phyloP scores from a whole-genome alignment of 352 stramenopile species.

The Pythium phragmiticola region DNA sequence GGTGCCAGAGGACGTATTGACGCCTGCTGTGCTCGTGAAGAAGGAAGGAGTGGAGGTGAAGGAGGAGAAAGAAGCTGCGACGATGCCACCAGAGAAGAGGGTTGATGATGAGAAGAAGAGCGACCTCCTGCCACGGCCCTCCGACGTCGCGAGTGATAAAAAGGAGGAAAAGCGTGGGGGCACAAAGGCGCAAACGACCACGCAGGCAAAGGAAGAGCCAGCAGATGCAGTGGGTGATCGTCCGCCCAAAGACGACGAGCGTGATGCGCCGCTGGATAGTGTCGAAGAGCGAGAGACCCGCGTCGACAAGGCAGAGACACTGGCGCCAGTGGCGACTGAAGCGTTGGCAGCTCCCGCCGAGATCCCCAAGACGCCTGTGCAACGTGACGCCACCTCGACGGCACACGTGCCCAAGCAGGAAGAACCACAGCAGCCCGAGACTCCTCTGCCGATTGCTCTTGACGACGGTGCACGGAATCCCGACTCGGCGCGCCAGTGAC shows the following conservation, averaged over 20 bases:
- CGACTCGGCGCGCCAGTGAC: background rate
- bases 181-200: background rate
- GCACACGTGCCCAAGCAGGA: background rate
- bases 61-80: background rate
- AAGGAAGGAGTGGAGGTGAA: background rate
- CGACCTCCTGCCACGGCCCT: background rate
- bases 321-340: background rate
- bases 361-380: background rate
- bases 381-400: background rate
- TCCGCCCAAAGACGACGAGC: slow-evolving; percentile 2
- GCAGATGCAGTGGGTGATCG: background rate
- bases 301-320: background rate
- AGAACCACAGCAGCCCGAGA: background rate
- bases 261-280: slow-evolving; percentile 15
- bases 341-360: background rate
- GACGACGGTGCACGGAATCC: background rate
- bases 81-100: background rate
- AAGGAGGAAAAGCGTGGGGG: background rate
- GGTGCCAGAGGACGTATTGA: background rate
- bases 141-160: background rate
- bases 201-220: background rate
- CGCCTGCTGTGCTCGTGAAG: slow-evolving; percentile 2
- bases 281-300: slow-evolving; percentile 2
- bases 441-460: background rate
- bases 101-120: background rate